These are phyloP conservation scores for Chloranthus sessilifolius DNA, from an alignment of 164 flowering plant genomes.

Conservation along the genomic window DNA sequence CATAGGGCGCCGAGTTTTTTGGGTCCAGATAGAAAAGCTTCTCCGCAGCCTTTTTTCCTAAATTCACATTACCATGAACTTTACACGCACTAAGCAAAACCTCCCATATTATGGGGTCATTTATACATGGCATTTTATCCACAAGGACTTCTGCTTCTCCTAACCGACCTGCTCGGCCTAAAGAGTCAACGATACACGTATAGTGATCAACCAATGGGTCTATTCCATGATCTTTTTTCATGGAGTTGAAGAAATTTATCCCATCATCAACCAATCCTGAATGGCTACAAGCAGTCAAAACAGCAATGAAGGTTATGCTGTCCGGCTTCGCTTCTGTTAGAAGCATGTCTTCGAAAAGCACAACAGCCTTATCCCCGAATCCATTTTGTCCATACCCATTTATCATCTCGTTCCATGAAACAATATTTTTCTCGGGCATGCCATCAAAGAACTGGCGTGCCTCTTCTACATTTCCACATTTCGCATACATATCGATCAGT, in stretches of 20 bases:
- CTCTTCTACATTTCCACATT: conserved; percentile 57
- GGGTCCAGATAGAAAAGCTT: conserved; percentile 63
- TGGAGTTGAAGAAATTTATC: conserved; percentile 52
- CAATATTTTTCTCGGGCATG: conserved; percentile 49
- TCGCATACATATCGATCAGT: conserved; percentile 71
- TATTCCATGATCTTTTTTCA: conserved; percentile 44
- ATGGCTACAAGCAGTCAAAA: conserved; percentile 83
- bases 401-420: conserved; percentile 88
- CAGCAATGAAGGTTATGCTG: conserved; percentile 58
- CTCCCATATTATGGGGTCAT: conserved; percentile 78
- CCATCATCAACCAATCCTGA: conserved; percentile 67
- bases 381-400: conserved; percentile 90
- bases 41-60: conserved; percentile 72
- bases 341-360: conserved; percentile 53
- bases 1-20: conserved; percentile 55
- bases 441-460: conserved; percentile 46
- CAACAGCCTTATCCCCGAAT: conserved; percentile 52
- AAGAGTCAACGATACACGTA: conserved; percentile 59
- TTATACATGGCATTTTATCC: conserved; percentile 49
- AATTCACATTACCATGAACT: conserved; percentile 54
- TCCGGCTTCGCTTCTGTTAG: conserved; percentile 50
- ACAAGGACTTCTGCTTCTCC: conserved; percentile 59
- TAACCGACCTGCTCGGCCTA: conserved; percentile 72
- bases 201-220: conserved; percentile 65
- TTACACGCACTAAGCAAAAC: conserved; percentile 78